A percentile compares a stretch with the other conserved stretches of the same genome.
phyloP scores from a whole-genome alignment of 2,329 filamentous ascomycete genomes.

The Mycosphaerella arachidis region DNA sequence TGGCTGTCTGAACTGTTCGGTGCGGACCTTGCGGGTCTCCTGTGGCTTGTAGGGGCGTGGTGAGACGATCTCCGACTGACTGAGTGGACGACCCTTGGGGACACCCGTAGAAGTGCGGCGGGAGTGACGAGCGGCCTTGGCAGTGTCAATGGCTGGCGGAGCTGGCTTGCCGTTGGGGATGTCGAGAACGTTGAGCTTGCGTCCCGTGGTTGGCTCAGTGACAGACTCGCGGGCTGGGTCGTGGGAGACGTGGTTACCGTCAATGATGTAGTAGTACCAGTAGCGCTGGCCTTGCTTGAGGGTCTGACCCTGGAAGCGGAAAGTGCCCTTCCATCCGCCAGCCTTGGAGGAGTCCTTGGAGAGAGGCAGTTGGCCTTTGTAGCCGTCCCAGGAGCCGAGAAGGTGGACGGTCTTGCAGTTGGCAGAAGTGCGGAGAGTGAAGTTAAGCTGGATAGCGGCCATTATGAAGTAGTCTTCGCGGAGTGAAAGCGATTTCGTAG shows the following conservation, averaged over 20 bases:
- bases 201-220: slow-evolving; percentile 92
- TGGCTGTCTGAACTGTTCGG: slow-evolving; percentile 71
- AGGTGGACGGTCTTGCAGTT: slow-evolving; percentile 97
- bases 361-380: slow-evolving; percentile 87
- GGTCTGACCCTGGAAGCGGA: slow-evolving; percentile 85
- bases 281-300: slow-evolving; percentile 87
- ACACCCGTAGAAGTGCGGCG: slow-evolving; percentile 60
- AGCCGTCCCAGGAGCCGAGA: slow-evolving; percentile 97
- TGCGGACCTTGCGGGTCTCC: slow-evolving; percentile 80
- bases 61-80: slow-evolving; percentile 81
- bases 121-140: slow-evolving; percentile 40
- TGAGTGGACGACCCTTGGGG: slow-evolving; percentile 82
- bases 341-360: slow-evolving; percentile 80
- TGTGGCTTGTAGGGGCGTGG: slow-evolving; percentile 86
- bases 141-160: slow-evolving; percentile 16
- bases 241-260: slow-evolving; percentile 96
- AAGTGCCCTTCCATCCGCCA: slow-evolving; percentile 91
- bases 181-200: slow-evolving; percentile 95
- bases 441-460: slow-evolving; percentile 90
- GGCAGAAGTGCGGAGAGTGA: slow-evolving; percentile 90
- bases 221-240: slow-evolving; percentile 86
- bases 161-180: slow-evolving; percentile 59
- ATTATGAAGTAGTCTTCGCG: slow-evolving; percentile 45
- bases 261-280: slow-evolving; percentile 99
- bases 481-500: slow-evolving; percentile 23